Evolutionary conservation across 345 rosid species (phyloP).

Genomic region (Gossypium herbaceum): DNA sequence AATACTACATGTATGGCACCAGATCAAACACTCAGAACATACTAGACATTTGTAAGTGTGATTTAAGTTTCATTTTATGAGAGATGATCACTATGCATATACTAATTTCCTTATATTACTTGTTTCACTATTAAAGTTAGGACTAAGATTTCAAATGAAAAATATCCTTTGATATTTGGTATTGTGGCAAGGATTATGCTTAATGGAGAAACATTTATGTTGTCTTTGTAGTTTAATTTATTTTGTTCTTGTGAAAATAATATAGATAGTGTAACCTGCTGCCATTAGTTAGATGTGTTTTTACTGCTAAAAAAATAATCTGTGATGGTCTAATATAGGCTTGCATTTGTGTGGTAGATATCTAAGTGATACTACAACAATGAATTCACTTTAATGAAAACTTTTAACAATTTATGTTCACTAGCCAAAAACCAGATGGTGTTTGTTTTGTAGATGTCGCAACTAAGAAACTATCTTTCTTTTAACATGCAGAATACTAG

Average conservation of each 20-base stretch:
- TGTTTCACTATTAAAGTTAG: neutral
- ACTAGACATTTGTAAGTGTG: neutral
- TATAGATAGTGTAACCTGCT: neutral
- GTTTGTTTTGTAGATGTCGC: neutral
- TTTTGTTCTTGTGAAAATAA: neutral
- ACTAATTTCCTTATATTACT: neutral
- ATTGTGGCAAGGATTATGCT: neutral
- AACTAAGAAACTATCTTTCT: neutral
- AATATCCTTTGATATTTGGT: neutral
- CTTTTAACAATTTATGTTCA: neutral
- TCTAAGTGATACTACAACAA: neutral
- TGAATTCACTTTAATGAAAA: neutral
- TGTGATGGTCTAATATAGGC: neutral
- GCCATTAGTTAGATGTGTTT: neutral
- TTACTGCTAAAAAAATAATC: neutral
- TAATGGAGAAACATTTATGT: neutral
- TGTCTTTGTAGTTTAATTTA: neutral
- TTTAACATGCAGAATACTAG: neutral
- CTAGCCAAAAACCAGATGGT: neutral
- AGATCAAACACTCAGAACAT: too few relatives aligned
- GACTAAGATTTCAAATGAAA: neutral
- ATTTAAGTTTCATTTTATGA: neutral
- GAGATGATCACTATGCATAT: neutral
- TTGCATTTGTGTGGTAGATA: neutral
- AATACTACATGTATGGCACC: too few relatives aligned